These are phyloP conservation scores for Isoetes taiwanensis DNA, from an alignment of 75 land plant genomes.

Conservation along the genomic window DNA sequence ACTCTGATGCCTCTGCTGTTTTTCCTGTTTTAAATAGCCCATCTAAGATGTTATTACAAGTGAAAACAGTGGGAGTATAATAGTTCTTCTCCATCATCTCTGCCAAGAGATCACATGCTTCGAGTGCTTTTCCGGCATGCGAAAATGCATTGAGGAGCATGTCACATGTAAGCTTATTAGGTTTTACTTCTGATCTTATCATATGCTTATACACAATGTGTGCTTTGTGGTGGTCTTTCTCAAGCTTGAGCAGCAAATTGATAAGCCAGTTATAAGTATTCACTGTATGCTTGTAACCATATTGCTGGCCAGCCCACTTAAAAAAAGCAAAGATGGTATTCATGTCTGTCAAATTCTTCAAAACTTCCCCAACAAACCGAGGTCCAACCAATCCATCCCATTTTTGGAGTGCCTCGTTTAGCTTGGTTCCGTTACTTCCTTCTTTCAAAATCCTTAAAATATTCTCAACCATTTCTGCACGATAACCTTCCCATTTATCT, in stretches of 20 bases:
- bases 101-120: no score
- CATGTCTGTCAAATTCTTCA: background rate
- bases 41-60: no score
- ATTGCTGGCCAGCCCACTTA: constrained; percentile 6
- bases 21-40: background rate
- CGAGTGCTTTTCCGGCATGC: no score
- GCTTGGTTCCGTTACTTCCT: no score
- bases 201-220: background rate
- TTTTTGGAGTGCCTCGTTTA: background rate
- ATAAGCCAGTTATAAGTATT: background rate
- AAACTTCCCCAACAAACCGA: background rate
- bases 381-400: constrained; percentile 4
- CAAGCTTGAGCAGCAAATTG: background rate
- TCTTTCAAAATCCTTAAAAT: no score
- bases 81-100: no score
- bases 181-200: background rate
- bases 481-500: no score
- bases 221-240: background rate
- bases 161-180: background rate
- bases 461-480: no score
- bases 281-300: background rate
- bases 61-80: no score
- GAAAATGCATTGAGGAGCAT: no score
- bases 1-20: background rate
- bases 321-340: constrained; percentile 6